These are phyloP conservation scores for Linum trigynum DNA, from an alignment of 345 rosid genomes.

Conservation along the genomic window DNA sequence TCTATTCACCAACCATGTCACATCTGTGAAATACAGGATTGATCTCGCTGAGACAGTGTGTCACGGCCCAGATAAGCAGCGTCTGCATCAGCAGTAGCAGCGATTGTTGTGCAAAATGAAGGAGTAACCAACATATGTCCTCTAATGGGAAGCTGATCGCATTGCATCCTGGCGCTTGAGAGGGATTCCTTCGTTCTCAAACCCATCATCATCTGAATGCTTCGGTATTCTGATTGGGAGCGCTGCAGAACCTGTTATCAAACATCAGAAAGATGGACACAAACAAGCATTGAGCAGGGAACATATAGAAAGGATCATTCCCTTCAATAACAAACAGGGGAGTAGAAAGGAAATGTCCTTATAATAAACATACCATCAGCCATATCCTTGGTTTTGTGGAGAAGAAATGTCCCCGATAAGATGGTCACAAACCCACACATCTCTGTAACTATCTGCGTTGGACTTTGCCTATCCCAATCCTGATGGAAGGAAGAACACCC, in stretches of 20 bases:
- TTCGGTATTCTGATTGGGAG: slow-evolving; percentile 30
- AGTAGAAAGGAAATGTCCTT: too few relatives aligned
- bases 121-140: not conserved
- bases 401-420: slow-evolving; percentile 52
- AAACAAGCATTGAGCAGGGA: not conserved
- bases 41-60: too few relatives aligned
- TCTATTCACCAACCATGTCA: too few relatives aligned
- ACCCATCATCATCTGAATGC: slow-evolving; percentile 35
- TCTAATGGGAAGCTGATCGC: slow-evolving; percentile 18
- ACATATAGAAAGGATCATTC: not conserved
- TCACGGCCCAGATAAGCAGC: not conserved
- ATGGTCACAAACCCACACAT: slow-evolving; percentile 57
- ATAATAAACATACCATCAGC: slow-evolving; percentile 29
- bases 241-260: slow-evolving; percentile 36
- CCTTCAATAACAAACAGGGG: not conserved
- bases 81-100: not conserved
- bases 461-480: slow-evolving; percentile 58
- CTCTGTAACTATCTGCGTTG: slow-evolving; percentile 45
- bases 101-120: not conserved
- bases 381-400: slow-evolving; percentile 54
- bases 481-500: slow-evolving; percentile 11
- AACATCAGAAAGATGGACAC: not conserved
- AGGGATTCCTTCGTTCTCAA: slow-evolving; percentile 48
- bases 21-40: too few relatives aligned
- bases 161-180: slow-evolving; percentile 41